Base-by-base conservation (phyloP, 2,329 filamentous ascomycete species). In the Trichoderma sp. region DNA sequence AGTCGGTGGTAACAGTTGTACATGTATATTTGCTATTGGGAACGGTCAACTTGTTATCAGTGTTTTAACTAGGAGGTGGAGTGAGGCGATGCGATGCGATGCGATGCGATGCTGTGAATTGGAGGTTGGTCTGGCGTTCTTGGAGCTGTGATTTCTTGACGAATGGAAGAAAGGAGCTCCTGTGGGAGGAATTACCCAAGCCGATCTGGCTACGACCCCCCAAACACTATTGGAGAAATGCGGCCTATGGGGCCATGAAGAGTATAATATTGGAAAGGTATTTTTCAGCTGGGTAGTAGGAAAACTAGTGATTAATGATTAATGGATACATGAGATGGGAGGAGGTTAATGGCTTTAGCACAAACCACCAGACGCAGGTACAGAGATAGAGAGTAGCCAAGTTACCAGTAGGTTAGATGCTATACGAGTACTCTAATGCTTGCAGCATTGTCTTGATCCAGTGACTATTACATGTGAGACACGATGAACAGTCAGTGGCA, bases 1-100 rank as follows among this genome's bases (percentile, higher is more conserved):
- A 70, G 43, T 55, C 56, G 61, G 52, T 33, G 52, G 69, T 68
- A 56, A 71, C 49, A 67, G 60, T 19, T 55, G 31, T 53, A 58
- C 60, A 71, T 58, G 62, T 66, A 35, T 29, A 43, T 66, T 67
- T 72, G 69, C 66, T 70, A 69, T 56, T 67, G 64, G 66, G 49
- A 62, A 67, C 47, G 65, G 70, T 49, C 56, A 43, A 19, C 62
- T 53, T 29, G 27, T 52, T 52, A 37, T 68, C 7, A 63, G 21
- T 53, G 58, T 43, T 68, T 63, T 62, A n/a, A 52, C 56, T 21
- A 16, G 67, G 66, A 59, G 72, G 40, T 31, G 65, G 55, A 47
- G n/a, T 35, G 68, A 47, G 21, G 21, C 49, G 33, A 49, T 53
- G 52, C 35, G 19, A 47, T 40, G 52, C 35, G 19, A 47, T 40